These are phyloP conservation scores for Polytolypa hystricis DNA, from an alignment of 2,329 filamentous ascomycete species.

Conservation along the genomic window DNA sequence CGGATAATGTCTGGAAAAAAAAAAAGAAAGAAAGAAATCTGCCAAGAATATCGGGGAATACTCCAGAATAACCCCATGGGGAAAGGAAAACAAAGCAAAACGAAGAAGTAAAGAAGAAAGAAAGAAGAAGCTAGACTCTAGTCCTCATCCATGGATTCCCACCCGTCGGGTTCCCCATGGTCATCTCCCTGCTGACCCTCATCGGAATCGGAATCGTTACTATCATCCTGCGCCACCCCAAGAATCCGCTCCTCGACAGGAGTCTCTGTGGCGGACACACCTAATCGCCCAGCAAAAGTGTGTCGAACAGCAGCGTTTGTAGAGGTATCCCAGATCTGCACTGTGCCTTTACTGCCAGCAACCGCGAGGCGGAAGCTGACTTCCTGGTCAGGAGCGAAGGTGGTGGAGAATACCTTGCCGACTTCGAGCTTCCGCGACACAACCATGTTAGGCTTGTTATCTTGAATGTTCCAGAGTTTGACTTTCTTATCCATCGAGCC, in stretches of 20 bases:
- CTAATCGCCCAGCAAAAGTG: slow-evolving; percentile 66
- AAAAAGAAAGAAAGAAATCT: neutral
- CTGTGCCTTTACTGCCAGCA: slow-evolving; percentile 82
- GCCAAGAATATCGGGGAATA: no score
- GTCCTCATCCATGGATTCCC: slow-evolving; percentile 47
- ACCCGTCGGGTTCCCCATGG: slow-evolving; percentile 36
- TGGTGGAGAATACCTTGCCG: slow-evolving; percentile 84
- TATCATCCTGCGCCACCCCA: slow-evolving; percentile 54
- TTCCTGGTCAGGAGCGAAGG: slow-evolving; percentile 79
- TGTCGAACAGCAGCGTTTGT: slow-evolving; percentile 81
- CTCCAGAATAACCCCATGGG: no score
- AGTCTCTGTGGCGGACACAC: slow-evolving; percentile 40
- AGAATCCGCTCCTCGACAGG: slow-evolving; percentile 66
- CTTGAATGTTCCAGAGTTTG: slow-evolving; percentile 88
- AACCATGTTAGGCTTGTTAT: slow-evolving; percentile 76
- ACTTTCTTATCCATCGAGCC: slow-evolving; percentile 90
- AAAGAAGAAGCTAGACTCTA: slow-evolving; percentile 15
- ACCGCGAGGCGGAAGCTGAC: slow-evolving; percentile 88
- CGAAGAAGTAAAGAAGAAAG: slow-evolving; percentile 8
- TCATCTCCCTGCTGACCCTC: slow-evolving; percentile 43
- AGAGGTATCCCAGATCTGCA: slow-evolving; percentile 94
- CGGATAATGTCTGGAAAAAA: no score
- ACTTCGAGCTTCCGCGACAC: slow-evolving; percentile 86
- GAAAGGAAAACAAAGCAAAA: slow-evolving; percentile 2
- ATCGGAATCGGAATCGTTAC: slow-evolving; percentile 55